Base-by-base conservation (phyloP, 495 filamentous ascomycete species). In the Antarctomyces pellizariae region DNA sequence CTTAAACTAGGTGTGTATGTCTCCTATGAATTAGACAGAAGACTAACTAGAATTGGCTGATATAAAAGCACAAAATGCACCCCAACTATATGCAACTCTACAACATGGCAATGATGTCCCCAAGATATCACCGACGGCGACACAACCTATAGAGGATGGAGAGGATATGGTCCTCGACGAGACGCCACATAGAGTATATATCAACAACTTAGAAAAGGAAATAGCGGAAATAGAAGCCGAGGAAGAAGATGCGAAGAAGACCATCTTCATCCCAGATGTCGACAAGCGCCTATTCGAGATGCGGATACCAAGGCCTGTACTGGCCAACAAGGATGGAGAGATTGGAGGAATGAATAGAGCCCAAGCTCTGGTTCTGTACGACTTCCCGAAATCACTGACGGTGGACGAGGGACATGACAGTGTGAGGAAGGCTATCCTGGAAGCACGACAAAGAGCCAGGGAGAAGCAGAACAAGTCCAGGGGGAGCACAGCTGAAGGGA, bases 161-260 rank as follows among this genome's bases (percentile, higher is more conserved):
- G 71, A 83, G 36, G 35, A 46, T 18, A 90, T 97, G 86, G 60
- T 76, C 26, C 49, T 95, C 28, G 86, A 97, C 52, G 71, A 92
- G 46, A 72, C 82, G 10, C 71, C 72, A 36, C 54, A 84, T 47
- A 78, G 70, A 31, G 64, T 91, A 28, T 97, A 82, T 55, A 80
- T 97, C 42, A 64, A 83, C 54, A 65, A 86, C 44, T 54, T 97
- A 13, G 86, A 90, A 36, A 75, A 64, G 28, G 84, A 97, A 52
- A 61, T 93, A 21, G 68, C 67, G 0, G 72, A 75, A 5, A 41
- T 53, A 13, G 46, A 48, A 29, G 54, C 50, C 12, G 43, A 37
- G 38, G n/a, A n/a, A n/a, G 51, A 49, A 30, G 56, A 67, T 19
- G 53, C 56, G 27, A 52, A 51, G 29, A 58, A 52, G 27, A 50